Evolutionary conservation across 2,329 filamentous ascomycete species (phyloP).

Genomic region (Phyllosticta paracitricarpa): DNA sequence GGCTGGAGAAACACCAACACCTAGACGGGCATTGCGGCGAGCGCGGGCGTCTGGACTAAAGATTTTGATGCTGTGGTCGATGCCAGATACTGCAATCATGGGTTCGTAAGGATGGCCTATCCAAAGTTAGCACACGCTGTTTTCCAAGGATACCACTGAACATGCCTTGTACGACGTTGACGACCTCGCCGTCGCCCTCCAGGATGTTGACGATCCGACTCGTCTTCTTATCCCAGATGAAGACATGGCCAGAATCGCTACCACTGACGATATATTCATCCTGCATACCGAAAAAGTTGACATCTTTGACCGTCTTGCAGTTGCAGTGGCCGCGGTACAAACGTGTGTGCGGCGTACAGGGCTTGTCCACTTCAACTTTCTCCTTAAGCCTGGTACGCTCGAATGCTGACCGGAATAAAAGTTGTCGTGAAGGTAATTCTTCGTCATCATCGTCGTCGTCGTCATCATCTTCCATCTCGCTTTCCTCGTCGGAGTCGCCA

Average conservation of each 20-base stretch:
- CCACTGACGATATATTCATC: conserved; percentile 61
- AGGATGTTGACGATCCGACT: conserved; percentile 53
- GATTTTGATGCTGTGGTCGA: conserved; percentile 59
- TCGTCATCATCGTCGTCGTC: conserved; percentile 24
- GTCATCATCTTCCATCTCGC: conserved; percentile 21
- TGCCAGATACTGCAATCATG: conserved; percentile 55
- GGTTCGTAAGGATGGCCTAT: conserved; percentile 57
- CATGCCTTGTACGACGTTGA: conserved; percentile 56
- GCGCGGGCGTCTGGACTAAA: conserved; percentile 52
- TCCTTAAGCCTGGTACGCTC: conserved; percentile 37
- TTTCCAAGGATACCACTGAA: not conserved
- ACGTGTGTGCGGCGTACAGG: conserved; percentile 47
- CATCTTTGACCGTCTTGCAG: conserved; percentile 57
- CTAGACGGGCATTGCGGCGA: conserved; percentile 46
- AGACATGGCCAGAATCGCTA: conserved; percentile 56
- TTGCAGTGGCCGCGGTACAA: conserved; percentile 57
- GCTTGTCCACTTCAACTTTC: conserved; percentile 44
- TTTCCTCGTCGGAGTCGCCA: conserved; percentile 22
- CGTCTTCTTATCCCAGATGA: conserved; percentile 59
- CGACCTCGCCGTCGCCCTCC: conserved; percentile 58
- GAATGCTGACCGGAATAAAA: conserved; percentile 39
- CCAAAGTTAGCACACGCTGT: not conserved
- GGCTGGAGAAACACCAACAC: conserved; percentile 46
- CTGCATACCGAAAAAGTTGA: conserved; percentile 56
- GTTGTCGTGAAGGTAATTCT: conserved; percentile 25